Evolutionary conservation across 257 asterid genomes (phyloP).

Genomic region (Solanum chmielewskii): DNA sequence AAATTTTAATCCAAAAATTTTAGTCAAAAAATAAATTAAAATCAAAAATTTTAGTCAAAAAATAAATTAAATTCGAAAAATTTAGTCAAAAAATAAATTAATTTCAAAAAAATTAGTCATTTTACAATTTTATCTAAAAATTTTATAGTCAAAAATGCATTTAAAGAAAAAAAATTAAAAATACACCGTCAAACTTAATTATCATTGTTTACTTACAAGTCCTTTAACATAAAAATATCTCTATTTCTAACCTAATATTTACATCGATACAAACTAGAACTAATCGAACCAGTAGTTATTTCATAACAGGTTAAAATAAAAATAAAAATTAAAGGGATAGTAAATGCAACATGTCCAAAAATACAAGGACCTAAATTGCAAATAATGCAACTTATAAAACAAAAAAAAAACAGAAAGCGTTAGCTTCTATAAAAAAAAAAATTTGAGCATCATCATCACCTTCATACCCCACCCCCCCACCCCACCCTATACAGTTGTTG

Average conservation of each 20-base stretch:
- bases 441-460: background rate
- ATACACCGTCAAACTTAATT: background rate
- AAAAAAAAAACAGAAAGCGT: background rate
- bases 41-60: background rate
- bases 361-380: background rate
- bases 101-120: background rate
- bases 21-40: background rate
- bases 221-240: background rate
- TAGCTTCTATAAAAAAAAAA: background rate
- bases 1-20: background rate
- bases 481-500: background rate
- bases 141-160: background rate
- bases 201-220: background rate
- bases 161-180: background rate
- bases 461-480: background rate
- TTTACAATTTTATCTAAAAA: background rate
- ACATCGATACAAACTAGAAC: background rate
- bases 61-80: too few relatives aligned
- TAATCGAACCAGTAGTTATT: background rate
- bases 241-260: background rate
- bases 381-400: background rate
- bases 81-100: background rate
- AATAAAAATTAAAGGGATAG: background rate
- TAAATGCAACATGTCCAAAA: background rate
- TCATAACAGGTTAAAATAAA: background rate